Evolutionary conservation across 192 early-diverging fungal genomes (phyloP).

Genomic region (Coemansia sp.): DNA sequence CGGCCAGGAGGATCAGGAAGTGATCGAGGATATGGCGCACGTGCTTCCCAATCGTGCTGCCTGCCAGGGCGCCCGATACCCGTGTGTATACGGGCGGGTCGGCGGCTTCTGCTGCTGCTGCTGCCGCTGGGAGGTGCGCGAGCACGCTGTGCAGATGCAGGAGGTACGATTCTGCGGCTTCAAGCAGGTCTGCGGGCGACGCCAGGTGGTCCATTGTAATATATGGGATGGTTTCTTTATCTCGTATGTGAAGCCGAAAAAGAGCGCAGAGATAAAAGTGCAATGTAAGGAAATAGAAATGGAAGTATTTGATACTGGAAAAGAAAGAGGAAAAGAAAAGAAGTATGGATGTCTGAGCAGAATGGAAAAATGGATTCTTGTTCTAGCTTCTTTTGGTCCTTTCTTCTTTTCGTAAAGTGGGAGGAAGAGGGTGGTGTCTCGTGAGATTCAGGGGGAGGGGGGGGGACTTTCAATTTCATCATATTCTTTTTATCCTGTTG

Average conservation of each 20-base stretch:
- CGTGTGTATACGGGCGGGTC: constrained; percentile 17
- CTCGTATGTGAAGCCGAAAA: not conserved
- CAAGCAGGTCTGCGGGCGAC: constrained; percentile 18
- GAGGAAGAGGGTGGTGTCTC: no score
- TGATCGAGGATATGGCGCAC: constrained; percentile 59
- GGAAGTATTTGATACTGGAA: no score
- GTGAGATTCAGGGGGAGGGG: no score
- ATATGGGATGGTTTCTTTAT: not conserved
- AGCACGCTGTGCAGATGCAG: constrained; percentile 15
- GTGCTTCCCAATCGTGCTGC: constrained; percentile 60
- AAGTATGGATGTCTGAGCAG: no score
- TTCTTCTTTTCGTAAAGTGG: no score
- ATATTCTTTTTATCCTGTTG: no score
- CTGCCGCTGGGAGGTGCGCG: constrained; percentile 6
- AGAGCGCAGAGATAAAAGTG: no score
- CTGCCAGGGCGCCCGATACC: constrained; percentile 39
- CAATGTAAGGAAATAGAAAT: no score
- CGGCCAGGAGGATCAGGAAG: constrained; percentile 33
- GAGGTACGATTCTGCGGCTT: constrained; percentile 19
- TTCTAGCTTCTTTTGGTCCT: no score
- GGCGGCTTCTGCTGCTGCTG: not conserved
- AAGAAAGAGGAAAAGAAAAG: no score
- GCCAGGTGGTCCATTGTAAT: not conserved
- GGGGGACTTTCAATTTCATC: no score
- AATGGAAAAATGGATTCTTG: no score